A percentile compares a stretch with the other conserved stretches of the same genome.
phyloP scores from a whole-genome alignment of 331 rosid genomes.

The Malus hybrid region DNA sequence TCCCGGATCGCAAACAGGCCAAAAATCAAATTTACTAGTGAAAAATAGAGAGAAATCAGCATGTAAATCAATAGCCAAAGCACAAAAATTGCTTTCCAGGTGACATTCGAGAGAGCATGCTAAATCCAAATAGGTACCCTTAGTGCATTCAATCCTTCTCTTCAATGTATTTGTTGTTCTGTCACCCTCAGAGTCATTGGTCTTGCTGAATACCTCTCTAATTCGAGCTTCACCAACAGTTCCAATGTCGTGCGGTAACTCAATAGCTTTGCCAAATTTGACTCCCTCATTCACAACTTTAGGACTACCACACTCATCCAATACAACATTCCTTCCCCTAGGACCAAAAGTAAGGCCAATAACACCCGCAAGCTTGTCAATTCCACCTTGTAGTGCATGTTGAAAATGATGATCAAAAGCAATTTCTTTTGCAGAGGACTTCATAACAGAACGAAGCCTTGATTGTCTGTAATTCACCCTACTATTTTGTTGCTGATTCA shows the following conservation, averaged over 20 bases:
- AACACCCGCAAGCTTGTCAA: constrained; percentile 89
- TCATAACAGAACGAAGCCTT: constrained; percentile 48
- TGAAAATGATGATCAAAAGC: constrained; percentile 56
- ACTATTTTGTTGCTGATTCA: constrained; percentile 27
- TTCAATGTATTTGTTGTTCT: constrained; percentile 85
- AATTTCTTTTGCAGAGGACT: constrained; percentile 24
- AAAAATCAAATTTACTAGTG: no score
- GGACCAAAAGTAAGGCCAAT: constrained; percentile 96
- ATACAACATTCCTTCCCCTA: constrained; percentile 86
- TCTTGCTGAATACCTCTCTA: constrained; percentile 92
- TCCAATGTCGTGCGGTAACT: constrained; percentile 79
- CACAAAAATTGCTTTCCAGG: no score
- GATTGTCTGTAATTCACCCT: constrained; percentile 56
- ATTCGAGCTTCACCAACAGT: constrained; percentile 89
- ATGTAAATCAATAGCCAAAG: no score
- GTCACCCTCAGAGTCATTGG: constrained; percentile 93
- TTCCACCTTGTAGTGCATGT: constrained; percentile 72
- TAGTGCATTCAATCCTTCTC: no score
- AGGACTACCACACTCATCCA: constrained; percentile 85
- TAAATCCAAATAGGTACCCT: no score
- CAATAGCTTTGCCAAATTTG: constrained; percentile 88
- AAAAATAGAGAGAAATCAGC: no score
- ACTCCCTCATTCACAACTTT: constrained; percentile 88
- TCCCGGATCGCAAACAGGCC: no score
- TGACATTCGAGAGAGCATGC: no score